These are phyloP conservation scores for Penicillium flavigenum DNA, from an alignment of 495 filamentous ascomycete species.

Conservation along the genomic window DNA sequence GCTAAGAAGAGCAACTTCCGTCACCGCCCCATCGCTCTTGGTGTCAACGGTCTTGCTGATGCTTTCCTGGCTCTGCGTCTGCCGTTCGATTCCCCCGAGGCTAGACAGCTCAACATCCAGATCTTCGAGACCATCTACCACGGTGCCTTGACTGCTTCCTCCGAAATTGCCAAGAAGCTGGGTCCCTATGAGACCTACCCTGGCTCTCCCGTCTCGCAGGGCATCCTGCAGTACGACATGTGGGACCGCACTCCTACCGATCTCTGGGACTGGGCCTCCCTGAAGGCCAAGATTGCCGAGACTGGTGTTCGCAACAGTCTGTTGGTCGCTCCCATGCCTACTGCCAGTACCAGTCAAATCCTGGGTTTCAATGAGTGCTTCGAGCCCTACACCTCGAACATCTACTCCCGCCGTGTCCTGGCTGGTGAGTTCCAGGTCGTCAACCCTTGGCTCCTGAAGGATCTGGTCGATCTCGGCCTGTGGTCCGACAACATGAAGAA, in stretches of 20 bases:
- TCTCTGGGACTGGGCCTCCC: conserved; percentile 91
- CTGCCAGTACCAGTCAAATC: conserved; percentile 93
- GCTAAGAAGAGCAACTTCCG: conserved; percentile 94
- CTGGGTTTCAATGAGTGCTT: conserved; percentile 99
- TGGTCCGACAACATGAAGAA: conserved; percentile 99
- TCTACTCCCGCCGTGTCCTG: conserved; percentile 96
- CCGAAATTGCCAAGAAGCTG: conserved; percentile 75
- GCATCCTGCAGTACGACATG: conserved; percentile 98
- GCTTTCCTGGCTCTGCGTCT: conserved; percentile 95
- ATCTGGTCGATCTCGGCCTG: conserved; percentile 94
- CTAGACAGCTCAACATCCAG: conserved; percentile 89
- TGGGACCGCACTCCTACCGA: conserved; percentile 91
- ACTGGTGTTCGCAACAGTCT: conserved; percentile 92
- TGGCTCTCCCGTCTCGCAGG: conserved; percentile 91
- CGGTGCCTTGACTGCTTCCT: conserved; percentile 84
- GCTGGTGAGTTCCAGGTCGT: conserved; percentile 99
- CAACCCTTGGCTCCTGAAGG: conserved; percentile 98
- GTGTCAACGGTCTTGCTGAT: conserved; percentile 98
- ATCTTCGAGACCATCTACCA: conserved; percentile 99
- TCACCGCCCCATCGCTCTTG: conserved; percentile 89
- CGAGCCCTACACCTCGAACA: conserved; percentile 99
- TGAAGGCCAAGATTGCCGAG: conserved; percentile 89
- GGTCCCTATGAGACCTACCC: conserved; percentile 88
- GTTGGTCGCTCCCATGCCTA: conserved; percentile 96
- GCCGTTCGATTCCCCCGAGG: conserved; percentile 94